These are phyloP conservation scores for Pseudocercospora macadamiae DNA, from an alignment of 2,329 filamentous ascomycete species.

Conservation along the genomic window DNA sequence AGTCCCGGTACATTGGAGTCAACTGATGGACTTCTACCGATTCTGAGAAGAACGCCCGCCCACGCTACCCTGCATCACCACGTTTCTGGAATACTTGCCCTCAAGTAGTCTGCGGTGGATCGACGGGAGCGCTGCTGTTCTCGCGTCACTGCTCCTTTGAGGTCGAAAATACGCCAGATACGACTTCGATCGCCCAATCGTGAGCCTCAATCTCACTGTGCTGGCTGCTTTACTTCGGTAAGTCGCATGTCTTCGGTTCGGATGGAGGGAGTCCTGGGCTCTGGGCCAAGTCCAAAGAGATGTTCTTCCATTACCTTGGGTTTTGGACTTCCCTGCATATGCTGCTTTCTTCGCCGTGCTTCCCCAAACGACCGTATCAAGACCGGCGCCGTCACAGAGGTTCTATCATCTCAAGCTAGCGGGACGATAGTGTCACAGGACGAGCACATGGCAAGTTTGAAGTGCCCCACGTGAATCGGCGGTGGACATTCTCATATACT, in stretches of 20 bases:
- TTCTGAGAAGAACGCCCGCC: conserved; percentile 2
- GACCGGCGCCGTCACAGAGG: not conserved
- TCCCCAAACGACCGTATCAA: conserved; percentile 9
- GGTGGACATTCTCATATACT: conserved; percentile 15
- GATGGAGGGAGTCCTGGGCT: not conserved
- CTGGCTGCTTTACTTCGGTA: conserved; percentile 12
- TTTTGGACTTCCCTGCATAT: not conserved
- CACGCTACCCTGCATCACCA: conserved; percentile 5
- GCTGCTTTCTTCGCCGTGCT: not conserved
- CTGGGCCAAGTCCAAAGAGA: not conserved
- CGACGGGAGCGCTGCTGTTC: not conserved
- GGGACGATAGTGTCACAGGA: conserved; percentile 10
- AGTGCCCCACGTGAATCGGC: conserved; percentile 11
- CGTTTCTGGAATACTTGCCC: not conserved
- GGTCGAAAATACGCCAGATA: conserved; percentile 5
- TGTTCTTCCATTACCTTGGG: not conserved
- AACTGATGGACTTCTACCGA: conserved; percentile 4
- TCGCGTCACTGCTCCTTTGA: conserved; percentile 3
- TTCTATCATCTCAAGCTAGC: not conserved
- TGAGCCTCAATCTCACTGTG: conserved; percentile 2
- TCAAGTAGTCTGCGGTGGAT: not conserved
- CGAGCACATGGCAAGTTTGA: conserved; percentile 1
- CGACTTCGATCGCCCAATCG: conserved; percentile 8
- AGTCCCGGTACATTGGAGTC: conserved; percentile 13
- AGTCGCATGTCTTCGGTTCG: not conserved